These are phyloP conservation scores for Blastobotrys aristatus DNA, from an alignment of 1,139 yeast genomes.

Conservation along the genomic window DNA sequence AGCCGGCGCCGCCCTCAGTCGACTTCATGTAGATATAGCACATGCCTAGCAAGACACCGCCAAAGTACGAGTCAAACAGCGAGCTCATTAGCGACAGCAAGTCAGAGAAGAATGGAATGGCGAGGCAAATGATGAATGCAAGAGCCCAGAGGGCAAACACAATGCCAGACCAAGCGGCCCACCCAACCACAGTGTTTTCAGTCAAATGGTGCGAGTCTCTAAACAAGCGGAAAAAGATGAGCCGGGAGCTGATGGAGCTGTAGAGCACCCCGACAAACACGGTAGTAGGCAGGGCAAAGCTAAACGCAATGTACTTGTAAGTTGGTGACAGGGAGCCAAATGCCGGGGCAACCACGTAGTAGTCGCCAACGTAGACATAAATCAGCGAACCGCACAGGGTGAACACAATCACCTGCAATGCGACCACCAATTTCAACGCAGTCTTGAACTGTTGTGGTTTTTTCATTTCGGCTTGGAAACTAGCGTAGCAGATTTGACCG, in stretches of 20 bases:
- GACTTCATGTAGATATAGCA: slow-evolving; percentile 43
- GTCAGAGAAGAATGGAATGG: slow-evolving; percentile 58
- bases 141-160: slow-evolving; percentile 45
- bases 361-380: slow-evolving; percentile 54
- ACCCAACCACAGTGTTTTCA: slow-evolving; percentile 47
- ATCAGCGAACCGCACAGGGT: slow-evolving; percentile 52
- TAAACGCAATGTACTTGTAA: slow-evolving; percentile 51
- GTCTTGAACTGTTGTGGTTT: slow-evolving; percentile 54
- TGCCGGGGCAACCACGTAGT: slow-evolving; percentile 54
- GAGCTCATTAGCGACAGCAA: slow-evolving; percentile 57
- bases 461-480: slow-evolving; percentile 57
- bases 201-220: slow-evolving; percentile 40
- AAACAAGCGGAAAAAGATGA: slow-evolving; percentile 46
- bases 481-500: slow-evolving; percentile 59
- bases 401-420: slow-evolving; percentile 46
- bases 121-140: slow-evolving; percentile 57
- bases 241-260: slow-evolving; percentile 50
- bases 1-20: slow-evolving; percentile 27
- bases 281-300: slow-evolving; percentile 57
- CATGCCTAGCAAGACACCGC: slow-evolving; percentile 61
- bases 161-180: slow-evolving; percentile 48
- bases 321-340: slow-evolving; percentile 47
- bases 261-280: slow-evolving; percentile 53
- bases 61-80: slow-evolving; percentile 61
- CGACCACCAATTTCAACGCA: slow-evolving; percentile 50